These are phyloP conservation scores for Leccinum longicurvipes DNA, from an alignment of 768 basidiomycete genomes.

Conservation along the genomic window DNA sequence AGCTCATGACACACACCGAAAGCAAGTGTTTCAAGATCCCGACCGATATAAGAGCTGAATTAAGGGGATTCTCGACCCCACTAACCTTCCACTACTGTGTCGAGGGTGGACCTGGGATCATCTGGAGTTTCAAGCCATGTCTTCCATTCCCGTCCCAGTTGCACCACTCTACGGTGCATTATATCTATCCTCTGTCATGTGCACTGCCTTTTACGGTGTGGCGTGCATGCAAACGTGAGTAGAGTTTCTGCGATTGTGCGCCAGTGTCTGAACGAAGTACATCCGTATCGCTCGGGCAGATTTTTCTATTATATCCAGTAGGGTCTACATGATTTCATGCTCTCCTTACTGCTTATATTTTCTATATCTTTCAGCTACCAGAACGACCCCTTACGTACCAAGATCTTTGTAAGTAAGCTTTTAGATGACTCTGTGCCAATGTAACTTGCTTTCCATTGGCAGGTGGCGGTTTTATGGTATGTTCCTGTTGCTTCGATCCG, in stretches of 20 bases:
- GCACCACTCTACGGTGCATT: slow-evolving; percentile 1
- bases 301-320: slow-evolving; percentile 10
- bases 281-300: neutral
- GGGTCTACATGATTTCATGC: neutral
- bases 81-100: neutral
- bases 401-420: slow-evolving; percentile 3
- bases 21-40: neutral
- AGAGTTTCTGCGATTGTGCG: neutral
- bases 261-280: neutral
- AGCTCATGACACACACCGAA: neutral
- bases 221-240: slow-evolving; percentile 9
- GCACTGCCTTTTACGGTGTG: slow-evolving; percentile 5
- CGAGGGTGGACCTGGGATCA: neutral
- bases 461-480: slow-evolving; percentile 8
- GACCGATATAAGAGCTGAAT: neutral
- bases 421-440: neutral
- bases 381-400: neutral
- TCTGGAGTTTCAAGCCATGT: neutral
- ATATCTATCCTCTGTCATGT: slow-evolving; percentile 1
- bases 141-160: slow-evolving; percentile 2
- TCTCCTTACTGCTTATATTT: neutral
- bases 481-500: too few relatives aligned
- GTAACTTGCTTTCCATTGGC: neutral
- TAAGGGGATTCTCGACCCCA: neutral
- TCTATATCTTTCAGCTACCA: neutral